phyloP scores from a whole-genome alignment of 2,329 filamentous ascomycete genomes.

The Arthrocladium fulminans region DNA sequence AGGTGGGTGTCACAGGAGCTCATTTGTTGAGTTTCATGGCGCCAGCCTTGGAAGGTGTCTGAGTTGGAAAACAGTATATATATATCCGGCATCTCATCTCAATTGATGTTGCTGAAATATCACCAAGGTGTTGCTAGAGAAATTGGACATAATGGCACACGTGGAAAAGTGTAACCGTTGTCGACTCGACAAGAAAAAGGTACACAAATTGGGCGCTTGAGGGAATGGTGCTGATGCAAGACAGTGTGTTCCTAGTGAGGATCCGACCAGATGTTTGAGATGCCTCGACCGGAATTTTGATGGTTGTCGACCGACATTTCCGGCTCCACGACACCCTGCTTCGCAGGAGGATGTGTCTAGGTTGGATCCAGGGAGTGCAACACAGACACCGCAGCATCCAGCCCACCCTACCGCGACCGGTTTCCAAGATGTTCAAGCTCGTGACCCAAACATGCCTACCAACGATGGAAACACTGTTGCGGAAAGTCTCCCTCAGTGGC shows the following conservation, averaged over 20 bases:
- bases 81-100: neutral
- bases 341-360: neutral
- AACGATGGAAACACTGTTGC: no score
- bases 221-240: neutral
- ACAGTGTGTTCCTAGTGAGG: neutral
- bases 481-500: no score
- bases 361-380: neutral
- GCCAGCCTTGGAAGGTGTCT: no score
- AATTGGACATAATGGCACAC: neutral
- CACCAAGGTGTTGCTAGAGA: neutral
- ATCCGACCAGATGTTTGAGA: neutral
- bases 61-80: neutral
- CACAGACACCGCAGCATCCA: neutral
- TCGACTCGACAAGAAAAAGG: neutral
- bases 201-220: neutral
- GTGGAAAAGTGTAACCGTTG: neutral
- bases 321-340: neutral
- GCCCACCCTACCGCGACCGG: neutral
- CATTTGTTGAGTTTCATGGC: no score
- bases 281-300: neutral
- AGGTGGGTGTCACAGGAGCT: neutral
- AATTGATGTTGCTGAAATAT: neutral
- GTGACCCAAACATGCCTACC: no score
- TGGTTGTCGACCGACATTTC: neutral
- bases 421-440: no score